phyloP scores from a whole-genome alignment of 805 yeast species.

The Schizosaccharomyces osmophilus region DNA sequence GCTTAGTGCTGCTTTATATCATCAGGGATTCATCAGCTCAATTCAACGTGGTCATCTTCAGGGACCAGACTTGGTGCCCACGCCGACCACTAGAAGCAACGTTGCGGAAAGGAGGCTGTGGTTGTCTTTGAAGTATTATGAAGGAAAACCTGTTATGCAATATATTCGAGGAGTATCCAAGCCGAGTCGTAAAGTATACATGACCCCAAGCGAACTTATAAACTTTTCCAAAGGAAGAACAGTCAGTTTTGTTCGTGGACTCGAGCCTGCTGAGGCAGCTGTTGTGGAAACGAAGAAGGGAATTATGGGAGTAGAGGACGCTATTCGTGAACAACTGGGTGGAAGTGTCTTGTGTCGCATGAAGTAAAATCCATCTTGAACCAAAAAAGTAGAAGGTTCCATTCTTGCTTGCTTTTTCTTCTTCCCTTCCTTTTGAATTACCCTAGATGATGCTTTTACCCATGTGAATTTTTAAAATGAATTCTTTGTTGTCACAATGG shows the following conservation, averaged over 20 bases:
- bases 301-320: slow-evolving; percentile 60
- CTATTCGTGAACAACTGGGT: slow-evolving; percentile 41
- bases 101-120: slow-evolving; percentile 68
- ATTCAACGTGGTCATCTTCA: slow-evolving; percentile 60
- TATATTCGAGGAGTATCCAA: slow-evolving; percentile 52
- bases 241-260: slow-evolving; percentile 51
- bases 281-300: slow-evolving; percentile 32
- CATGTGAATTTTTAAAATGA: too few relatives aligned
- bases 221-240: slow-evolving; percentile 52
- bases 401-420: not conserved
- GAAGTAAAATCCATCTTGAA: not conserved
- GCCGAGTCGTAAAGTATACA: slow-evolving; percentile 55
- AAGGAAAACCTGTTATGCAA: slow-evolving; percentile 51
- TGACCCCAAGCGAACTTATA: slow-evolving; percentile 38
- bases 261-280: slow-evolving; percentile 73
- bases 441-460: not conserved
- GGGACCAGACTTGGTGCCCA: slow-evolving; percentile 48
- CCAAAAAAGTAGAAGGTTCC: not conserved
- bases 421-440: not conserved
- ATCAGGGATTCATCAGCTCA: slow-evolving; percentile 69
- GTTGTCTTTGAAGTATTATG: slow-evolving; percentile 75
- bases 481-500: too few relatives aligned
- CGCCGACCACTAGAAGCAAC: slow-evolving; percentile 62
- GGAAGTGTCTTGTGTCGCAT: slow-evolving; percentile 67
- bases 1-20: slow-evolving; percentile 61